These are phyloP conservation scores for Roridomyces roridus DNA, from an alignment of 768 basidiomycete genomes.

Conservation along the genomic window DNA sequence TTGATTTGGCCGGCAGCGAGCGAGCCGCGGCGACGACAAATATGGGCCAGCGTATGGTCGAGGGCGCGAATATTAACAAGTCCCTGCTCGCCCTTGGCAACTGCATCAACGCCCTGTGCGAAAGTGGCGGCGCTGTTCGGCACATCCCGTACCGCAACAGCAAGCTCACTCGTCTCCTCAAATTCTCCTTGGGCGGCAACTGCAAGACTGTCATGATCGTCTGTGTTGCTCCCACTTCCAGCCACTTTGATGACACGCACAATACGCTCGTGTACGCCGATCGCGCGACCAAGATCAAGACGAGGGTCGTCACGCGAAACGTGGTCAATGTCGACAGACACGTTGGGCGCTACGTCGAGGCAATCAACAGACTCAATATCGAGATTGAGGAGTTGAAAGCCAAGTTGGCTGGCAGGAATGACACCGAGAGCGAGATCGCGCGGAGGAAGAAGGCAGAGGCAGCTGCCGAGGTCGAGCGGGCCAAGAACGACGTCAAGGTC, in stretches of 20 bases:
- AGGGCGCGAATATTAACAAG: constrained; percentile 99
- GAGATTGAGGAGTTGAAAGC: constrained; percentile 89
- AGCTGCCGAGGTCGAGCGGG: constrained; percentile 72
- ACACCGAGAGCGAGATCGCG: constrained; percentile 64
- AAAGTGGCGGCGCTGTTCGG: constrained; percentile 84
- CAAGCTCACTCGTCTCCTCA: constrained; percentile 96
- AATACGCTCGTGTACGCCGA: constrained; percentile 98
- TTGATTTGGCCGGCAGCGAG: constrained; percentile 97
- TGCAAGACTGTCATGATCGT: constrained; percentile 99
- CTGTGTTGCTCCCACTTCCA: constrained; percentile 93
- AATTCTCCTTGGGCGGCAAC: constrained; percentile 97
- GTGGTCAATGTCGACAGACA: constrained; percentile 94
- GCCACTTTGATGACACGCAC: constrained; percentile 97
- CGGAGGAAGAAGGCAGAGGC: constrained; percentile 77
- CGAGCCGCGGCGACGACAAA: constrained; percentile 95
- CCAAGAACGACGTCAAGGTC: constrained; percentile 72
- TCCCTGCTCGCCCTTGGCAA: constrained; percentile 96
- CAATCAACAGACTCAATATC: constrained; percentile 85
- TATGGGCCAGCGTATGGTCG: constrained; percentile 98
- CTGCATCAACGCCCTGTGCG: constrained; percentile 98
- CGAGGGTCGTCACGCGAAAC: constrained; percentile 94
- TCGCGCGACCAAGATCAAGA: constrained; percentile 97
- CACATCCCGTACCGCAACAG: constrained; percentile 98
- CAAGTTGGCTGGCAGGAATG: constrained; percentile 77
- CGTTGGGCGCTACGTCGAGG: constrained; percentile 94